These are phyloP conservation scores for Prunus mira DNA, from an alignment of 306 rosid species.

Conservation along the genomic window DNA sequence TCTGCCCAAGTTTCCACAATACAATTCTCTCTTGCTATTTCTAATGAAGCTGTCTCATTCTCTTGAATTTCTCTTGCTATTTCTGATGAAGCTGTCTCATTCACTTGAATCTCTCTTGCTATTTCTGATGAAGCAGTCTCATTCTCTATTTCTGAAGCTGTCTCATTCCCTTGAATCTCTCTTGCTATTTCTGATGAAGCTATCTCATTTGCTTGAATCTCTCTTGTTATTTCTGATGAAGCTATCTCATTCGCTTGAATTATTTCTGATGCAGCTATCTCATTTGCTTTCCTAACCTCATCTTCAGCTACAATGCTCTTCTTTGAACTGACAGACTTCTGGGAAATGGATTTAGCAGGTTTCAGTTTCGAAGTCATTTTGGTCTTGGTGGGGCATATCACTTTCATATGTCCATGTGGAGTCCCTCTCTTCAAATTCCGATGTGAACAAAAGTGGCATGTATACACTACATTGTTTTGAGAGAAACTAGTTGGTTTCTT, in stretches of 20 bases:
- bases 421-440: constrained; percentile 66
- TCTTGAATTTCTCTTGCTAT: too few species aligned
- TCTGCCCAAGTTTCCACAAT: not conserved
- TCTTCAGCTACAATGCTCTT: constrained; percentile 17
- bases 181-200: constrained; percentile 6
- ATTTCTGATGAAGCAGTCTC: too few species aligned
- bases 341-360: constrained; percentile 7
- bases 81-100: too few species aligned
- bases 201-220: not conserved
- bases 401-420: constrained; percentile 52
- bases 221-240: constrained; percentile 8
- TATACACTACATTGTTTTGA: constrained; percentile 59
- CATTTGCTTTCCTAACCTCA: constrained; percentile 19
- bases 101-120: too few species aligned
- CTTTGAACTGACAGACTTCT: constrained; percentile 21
- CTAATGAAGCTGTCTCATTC: not conserved
- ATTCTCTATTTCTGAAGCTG: too few species aligned
- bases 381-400: constrained; percentile 36
- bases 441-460: constrained; percentile 62
- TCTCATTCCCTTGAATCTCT: not conserved
- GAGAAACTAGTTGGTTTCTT: constrained; percentile 29
- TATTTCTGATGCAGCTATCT: constrained; percentile 13
- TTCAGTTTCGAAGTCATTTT: constrained; percentile 30
- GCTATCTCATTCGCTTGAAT: not conserved
- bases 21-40: not conserved